Evolutionary conservation across 2,329 filamentous ascomycete genomes (phyloP), one percentile per base, ranked within the genome.

Genomic region (Cytospora mali): DNA sequence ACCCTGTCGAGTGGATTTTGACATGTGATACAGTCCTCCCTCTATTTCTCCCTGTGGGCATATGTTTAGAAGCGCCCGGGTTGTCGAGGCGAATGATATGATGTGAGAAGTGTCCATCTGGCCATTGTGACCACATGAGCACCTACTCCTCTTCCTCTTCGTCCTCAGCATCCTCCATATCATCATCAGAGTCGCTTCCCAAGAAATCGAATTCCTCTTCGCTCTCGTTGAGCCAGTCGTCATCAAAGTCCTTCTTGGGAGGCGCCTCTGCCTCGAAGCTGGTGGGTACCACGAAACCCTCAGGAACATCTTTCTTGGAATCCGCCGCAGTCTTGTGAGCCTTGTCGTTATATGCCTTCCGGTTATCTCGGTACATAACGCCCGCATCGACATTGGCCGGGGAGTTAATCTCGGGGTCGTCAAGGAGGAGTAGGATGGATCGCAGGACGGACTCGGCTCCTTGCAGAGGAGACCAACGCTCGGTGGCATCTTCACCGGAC

Each of bases 341-440:
- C 69, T 82, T 83, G 50, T 80, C 76, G 71, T 92, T 87, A 80
- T 96, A 99, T 33, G 80, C 75, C 1, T 81, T 79, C 0, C 87
- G 86, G 33, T 88, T 77, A 69, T 93, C 92, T 64, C 94, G 88
- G 71, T 96, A 89, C 80, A 93, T 85, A 27, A 97, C 89, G 62
- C 92, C 87, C 2, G 95, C 94, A 69, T 98, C 94, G 61, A 98
- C 93, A 74, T 98, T 98, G 66, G 94, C 95, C 0, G 95, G 92
- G 0, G 93, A 97, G 69, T 88, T 92, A 71, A 96, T 92, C 76
- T 99, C 94, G 16, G 94, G 92, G 70, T 97, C 92, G 74, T 98
- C 95, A 61, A 99, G 87, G 2, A 99, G 86, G 6, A 95, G 89
- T 9, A 98, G 85, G 21, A 98, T 91, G 10, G 92, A 97, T 66